phyloP scores from a whole-genome alignment of 352 stramenopile genomes.

The Globisporangium okanoganense region DNA sequence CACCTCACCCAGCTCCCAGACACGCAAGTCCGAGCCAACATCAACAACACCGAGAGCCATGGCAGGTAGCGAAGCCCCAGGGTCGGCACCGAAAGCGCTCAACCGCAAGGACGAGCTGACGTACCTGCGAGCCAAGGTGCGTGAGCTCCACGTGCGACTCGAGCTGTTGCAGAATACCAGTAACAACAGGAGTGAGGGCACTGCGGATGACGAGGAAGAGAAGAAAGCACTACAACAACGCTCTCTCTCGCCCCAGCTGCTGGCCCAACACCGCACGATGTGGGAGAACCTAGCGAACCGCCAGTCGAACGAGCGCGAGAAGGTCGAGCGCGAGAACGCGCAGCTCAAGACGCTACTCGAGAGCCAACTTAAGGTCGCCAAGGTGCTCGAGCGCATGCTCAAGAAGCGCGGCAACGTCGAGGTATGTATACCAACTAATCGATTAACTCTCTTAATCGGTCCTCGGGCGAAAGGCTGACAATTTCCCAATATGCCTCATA shows the following conservation, averaged over 20 bases:
- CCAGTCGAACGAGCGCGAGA: conserved; percentile 32
- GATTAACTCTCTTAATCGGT: background rate
- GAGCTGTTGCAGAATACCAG: conserved; percentile 19
- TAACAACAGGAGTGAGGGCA: background rate
- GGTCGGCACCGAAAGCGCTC: conserved; percentile 9
- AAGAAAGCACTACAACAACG: too few relatives aligned
- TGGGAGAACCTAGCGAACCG: conserved; percentile 43
- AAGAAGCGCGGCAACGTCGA: conserved; percentile 16
- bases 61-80: background rate
- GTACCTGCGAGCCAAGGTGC: conserved; percentile 37
- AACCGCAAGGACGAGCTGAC: conserved; percentile 36
- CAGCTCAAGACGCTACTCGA: conserved; percentile 42
- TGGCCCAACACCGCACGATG: conserved; percentile 8
- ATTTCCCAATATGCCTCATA: background rate
- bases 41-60: background rate
- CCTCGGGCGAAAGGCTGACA: background rate
- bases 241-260: background rate
- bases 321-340: conserved; percentile 43
- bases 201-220: background rate
- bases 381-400: conserved; percentile 34
- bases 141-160: conserved; percentile 31
- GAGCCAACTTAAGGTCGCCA: conserved; percentile 45
- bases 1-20: background rate
- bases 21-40: background rate
- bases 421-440: background rate